A percentile compares a stretch with the other conserved stretches of the same genome.
Conservation (phyloP, 345 rosid genomes). For the Nephelium lappaceum region DNA sequence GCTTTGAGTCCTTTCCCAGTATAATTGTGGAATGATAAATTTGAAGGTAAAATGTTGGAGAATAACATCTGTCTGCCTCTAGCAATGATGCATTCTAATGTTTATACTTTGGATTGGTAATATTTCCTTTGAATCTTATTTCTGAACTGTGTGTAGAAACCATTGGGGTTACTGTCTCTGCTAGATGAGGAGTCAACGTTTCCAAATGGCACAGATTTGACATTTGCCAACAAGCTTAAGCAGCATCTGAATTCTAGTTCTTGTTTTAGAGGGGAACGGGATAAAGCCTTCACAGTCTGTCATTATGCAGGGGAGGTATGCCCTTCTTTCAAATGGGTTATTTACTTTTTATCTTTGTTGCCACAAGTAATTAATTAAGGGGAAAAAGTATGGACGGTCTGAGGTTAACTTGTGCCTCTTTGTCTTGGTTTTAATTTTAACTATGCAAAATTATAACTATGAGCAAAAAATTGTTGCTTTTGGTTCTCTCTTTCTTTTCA, state of each 20-base stretch:
- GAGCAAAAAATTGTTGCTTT: background rate
- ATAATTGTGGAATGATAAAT: background rate
- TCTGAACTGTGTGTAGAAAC: constrained; percentile 68
- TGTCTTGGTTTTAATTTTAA: background rate
- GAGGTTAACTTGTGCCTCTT: background rate
- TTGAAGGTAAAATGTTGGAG: background rate
- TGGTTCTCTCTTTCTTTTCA: constrained; percentile 17
- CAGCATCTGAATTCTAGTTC: constrained; percentile 76
- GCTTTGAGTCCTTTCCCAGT: background rate
- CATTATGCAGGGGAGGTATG: constrained; percentile 99
- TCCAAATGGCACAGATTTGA: constrained; percentile 94
- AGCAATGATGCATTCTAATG: constrained; percentile 6
- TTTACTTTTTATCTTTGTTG: background rate
- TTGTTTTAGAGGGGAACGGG: constrained; percentile 83
- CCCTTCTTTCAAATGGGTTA: background rate
- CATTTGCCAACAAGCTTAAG: constrained; percentile 93
- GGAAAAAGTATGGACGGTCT: background rate
- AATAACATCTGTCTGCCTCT: background rate
- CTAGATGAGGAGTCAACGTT: constrained; percentile 96
- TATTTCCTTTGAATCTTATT: background rate
- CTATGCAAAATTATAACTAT: background rate
- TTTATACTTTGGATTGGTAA: constrained; percentile 2
- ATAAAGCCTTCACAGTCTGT: constrained; percentile 72
- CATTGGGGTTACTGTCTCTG: constrained; percentile 86
- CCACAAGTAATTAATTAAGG: background rate